These are phyloP conservation scores for Albifimbria verrucaria DNA, from an alignment of 2,329 filamentous ascomycete species.

Conservation along the genomic window DNA sequence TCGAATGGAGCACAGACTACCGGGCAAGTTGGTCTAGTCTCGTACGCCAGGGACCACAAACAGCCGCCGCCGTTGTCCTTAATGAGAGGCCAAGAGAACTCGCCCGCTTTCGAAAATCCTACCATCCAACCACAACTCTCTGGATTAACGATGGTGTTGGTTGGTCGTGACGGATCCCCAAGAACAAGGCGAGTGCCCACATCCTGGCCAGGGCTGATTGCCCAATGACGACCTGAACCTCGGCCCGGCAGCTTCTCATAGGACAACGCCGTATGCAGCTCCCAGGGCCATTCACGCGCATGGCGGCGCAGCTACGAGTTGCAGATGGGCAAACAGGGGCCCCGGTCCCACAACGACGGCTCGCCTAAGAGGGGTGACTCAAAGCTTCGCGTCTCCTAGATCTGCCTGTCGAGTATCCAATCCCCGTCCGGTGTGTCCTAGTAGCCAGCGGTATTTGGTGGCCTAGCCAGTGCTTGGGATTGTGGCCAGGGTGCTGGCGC, in stretches of 20 bases:
- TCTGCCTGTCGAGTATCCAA: background rate
- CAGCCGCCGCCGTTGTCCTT: conserved; percentile 5
- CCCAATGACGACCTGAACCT: conserved; percentile 32
- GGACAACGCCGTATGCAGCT: conserved; percentile 27
- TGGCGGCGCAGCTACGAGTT: conserved; percentile 1
- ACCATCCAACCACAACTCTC: no score
- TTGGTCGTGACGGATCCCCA: conserved; percentile 6
- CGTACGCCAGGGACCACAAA: conserved; percentile 8
- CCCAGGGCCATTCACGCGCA: conserved; percentile 19
- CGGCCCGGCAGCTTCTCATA: conserved; percentile 22
- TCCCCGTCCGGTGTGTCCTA: background rate
- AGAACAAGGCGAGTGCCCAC: conserved; percentile 17
- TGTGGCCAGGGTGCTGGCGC: conserved; percentile 9
- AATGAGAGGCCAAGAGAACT: background rate
- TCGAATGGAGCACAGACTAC: background rate
- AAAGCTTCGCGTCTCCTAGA: background rate
- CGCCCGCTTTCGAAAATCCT: background rate
- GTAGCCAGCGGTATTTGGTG: background rate
- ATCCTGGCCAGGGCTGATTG: conserved; percentile 24
- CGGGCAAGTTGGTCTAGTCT: background rate
- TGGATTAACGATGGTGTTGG: no score
- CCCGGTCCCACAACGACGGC: conserved; percentile 7
- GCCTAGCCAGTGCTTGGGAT: background rate
- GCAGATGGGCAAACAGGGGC: conserved; percentile 1
- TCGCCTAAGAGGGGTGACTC: background rate